Base-by-base conservation (phyloP, 345 rosid species). In the Melaleuca alternifolia region DNA sequence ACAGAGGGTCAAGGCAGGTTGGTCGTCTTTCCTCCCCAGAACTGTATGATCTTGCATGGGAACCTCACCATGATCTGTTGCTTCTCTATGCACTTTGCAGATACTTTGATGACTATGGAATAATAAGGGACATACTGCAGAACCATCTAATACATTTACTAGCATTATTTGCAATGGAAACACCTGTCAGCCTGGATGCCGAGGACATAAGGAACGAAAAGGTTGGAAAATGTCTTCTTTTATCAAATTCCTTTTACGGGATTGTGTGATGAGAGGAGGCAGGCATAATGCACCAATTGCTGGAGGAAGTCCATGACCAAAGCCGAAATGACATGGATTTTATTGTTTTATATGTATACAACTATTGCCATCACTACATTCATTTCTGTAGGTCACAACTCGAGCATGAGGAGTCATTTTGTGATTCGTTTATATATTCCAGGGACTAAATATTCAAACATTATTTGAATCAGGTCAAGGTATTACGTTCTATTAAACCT, bases 161-260 rank as follows among this genome's bases (percentile, higher is more conserved):
- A 33, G 91, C 93, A 21, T 83, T 93, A 51, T 93, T 93, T 81
- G 92, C 95, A 6, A 93, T 93, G 93, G 95, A 93, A 86, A 87
- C 95, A n/a, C 95, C 95, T 3, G 92, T 93, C 59, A 93, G 93
- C 89, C 85, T 92, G 82, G 93, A 90, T 71, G 92, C 93, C 2
- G 95, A 93, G 86, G 93, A 92, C 88, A 89, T 92, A 61, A 87
- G 93, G 83, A 90, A 92, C 53, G 93, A 93, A 85, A 91, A 93
- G 92, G 94, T 92, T 87, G 57, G 48, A 8, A 46, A 10, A 37
- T 37, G 81, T 37, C 62, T 86, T 28, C 21, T 65, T 82, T 59
- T 50, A 53, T 81, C 30, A 9, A 9, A 12, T 11, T 33, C 75
- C 62, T 23, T 20, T 20, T 18, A 44, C 18, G 81, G 48, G 81